Evolutionary conservation across 345 rosid species (phyloP), one percentile per base, ranked within the genome.

Genomic region (Chamaenerion angustifolium): DNA sequence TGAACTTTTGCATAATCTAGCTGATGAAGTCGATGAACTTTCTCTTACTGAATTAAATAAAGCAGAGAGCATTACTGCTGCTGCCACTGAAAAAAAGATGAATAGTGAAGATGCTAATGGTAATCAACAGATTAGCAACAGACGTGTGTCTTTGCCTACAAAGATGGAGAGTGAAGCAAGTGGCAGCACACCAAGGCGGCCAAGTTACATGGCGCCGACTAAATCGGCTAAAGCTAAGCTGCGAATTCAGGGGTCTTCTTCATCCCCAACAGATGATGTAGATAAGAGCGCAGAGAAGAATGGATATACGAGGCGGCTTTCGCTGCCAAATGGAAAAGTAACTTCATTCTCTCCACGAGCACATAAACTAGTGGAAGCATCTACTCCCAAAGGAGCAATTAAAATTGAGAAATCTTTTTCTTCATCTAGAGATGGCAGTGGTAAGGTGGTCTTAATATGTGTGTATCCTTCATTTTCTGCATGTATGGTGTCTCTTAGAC

Each of bases 171-270:
- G 59, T 54, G 72, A 69, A 60, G 82, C 80, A 17, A 72, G 75
- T 44, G 86, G 63, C 11, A 72, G 68, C 49, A 61, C 72, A n/a
- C 48, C 76, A 12, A 84, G 73, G 57, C 62, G 76, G 48, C 95
- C 92, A 11, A 78, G 95, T 70, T 88, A 84, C 56, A 88, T 82
- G 97, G 86, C 85, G 45, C 83, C 92, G 46, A 88, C 95, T 60
- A 78, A 73, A 70, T 84, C 95, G 63, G 83, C 81, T 31, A 88
- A 76, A 74, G 95, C 95, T 56, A 84, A 73, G 70, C 66, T 80
- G 40, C 76, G 73, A 65, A 86, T 68, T 63, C 88, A 84, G 67
- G 88, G 80, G 44, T 76, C 95, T 43, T 78, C 92, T 0, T 45
- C 76, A 46, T 21, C 78, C 55, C 23, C 71, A 31, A 67, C 53